Percentiles rank a stretch among this genome's conserved stretches.
These are phyloP conservation scores for Theileria orientalis DNA, from an alignment of 169 alveolate genomes.

Conservation along the genomic window DNA sequence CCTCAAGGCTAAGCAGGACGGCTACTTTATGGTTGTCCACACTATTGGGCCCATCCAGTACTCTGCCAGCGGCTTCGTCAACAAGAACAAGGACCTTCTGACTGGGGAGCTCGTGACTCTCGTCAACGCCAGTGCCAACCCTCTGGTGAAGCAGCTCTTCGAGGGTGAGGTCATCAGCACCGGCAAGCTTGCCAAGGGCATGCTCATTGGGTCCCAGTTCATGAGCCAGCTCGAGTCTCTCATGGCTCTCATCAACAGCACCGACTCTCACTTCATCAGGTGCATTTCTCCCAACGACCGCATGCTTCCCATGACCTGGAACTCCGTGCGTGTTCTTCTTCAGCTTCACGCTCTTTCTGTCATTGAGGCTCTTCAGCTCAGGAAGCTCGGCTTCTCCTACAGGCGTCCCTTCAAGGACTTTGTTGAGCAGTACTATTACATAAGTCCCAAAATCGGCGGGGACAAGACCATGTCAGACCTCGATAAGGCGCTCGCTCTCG, in stretches of 20 bases:
- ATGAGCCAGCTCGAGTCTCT: conserved; percentile 81
- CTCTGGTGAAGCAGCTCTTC: conserved; percentile 76
- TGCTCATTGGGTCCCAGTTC: conserved; percentile 88
- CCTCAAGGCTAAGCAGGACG: conserved; percentile 81
- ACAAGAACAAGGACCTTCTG: conserved; percentile 84
- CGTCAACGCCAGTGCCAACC: conserved; percentile 78
- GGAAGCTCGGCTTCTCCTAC: conserved; percentile 88
- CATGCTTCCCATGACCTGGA: conserved; percentile 87
- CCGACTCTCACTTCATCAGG: conserved; percentile 88
- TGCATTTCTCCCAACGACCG: conserved; percentile 89
- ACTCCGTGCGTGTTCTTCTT: conserved; percentile 82
- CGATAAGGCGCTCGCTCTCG: conserved; percentile 67
- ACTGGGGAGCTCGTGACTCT: conserved; percentile 86
- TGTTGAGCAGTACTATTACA: conserved; percentile 81
- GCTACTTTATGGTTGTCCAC: conserved; percentile 78
- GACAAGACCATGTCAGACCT: conserved; percentile 71
- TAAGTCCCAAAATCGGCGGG: conserved; percentile 75
- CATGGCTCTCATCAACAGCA: conserved; percentile 84
- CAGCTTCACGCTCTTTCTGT: conserved; percentile 89
- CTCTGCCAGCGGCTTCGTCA: conserved; percentile 76
- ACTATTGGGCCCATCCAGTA: conserved; percentile 82
- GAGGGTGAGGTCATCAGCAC: conserved; percentile 78
- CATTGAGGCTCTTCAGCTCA: conserved; percentile 86
- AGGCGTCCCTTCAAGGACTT: conserved; percentile 84
- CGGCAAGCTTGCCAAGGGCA: conserved; percentile 90